Evolutionary conservation across 2,329 filamentous ascomycete genomes (phyloP).

Genomic region (Tothia fuscella): DNA sequence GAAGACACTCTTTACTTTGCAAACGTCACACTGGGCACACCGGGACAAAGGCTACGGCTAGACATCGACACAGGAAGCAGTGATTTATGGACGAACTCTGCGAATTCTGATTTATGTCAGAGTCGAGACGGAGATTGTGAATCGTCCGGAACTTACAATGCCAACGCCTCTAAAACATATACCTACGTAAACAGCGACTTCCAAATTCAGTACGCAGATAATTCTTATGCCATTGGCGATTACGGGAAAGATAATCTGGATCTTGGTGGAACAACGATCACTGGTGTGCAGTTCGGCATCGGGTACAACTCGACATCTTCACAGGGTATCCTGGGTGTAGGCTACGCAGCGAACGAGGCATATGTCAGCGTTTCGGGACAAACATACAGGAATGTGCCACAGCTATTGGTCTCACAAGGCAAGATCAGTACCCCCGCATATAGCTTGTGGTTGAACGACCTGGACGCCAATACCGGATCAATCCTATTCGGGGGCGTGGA

Average conservation of each 20-base stretch:
- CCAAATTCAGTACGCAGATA: constrained; percentile 81
- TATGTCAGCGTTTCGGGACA: constrained; percentile 44
- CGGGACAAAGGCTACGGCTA: constrained; percentile 40
- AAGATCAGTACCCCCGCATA: constrained; percentile 51
- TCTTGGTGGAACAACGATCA: constrained; percentile 43
- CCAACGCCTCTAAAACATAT: constrained; percentile 66
- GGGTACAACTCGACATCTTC: constrained; percentile 49
- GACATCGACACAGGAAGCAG: constrained; percentile 53
- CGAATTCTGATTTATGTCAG: constrained; percentile 48
- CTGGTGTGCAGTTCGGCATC: constrained; percentile 57
- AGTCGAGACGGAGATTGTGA: constrained; percentile 40
- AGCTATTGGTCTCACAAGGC: constrained; percentile 50
- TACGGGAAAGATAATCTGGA: constrained; percentile 65
- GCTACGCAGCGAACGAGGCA: constrained; percentile 70
- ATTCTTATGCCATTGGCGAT: constrained; percentile 63
- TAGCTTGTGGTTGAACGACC: constrained; percentile 48
- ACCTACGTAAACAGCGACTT: constrained; percentile 61
- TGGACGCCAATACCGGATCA: constrained; percentile 51
- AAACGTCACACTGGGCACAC: constrained; percentile 46
- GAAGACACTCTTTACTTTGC: constrained; percentile 48
- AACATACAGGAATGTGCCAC: constrained; percentile 49
- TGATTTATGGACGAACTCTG: constrained; percentile 55
- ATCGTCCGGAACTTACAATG: constrained; percentile 52
- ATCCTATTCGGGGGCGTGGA: constrained; percentile 77
- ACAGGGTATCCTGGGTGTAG: constrained; percentile 74